phyloP scores from a whole-genome alignment of 805 yeast genomes.

The Lachancea dasiensis region DNA sequence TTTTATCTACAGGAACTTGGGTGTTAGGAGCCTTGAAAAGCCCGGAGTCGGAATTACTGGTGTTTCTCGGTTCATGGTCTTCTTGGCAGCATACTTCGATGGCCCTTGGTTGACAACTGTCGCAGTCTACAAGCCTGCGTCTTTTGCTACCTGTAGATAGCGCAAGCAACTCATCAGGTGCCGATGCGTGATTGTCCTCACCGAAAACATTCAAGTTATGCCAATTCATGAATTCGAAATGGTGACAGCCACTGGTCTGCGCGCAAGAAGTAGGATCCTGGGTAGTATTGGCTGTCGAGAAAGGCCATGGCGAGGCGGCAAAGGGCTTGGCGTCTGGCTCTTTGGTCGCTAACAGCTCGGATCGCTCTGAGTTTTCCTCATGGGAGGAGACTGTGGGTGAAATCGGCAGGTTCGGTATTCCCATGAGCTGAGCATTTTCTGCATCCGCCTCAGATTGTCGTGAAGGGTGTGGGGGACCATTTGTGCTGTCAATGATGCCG shows the following conservation, averaged over 20 bases:
- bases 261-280: constrained; percentile 10
- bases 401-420: constrained; percentile 3
- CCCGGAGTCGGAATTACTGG: too few species aligned
- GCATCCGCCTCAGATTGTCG: not conserved
- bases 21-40: too few species aligned
- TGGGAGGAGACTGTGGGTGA: constrained; percentile 2
- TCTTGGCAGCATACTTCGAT: constrained; percentile 39
- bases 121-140: constrained; percentile 4
- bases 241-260: constrained; percentile 34
- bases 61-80: constrained; percentile 21
- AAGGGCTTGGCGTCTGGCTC: too few species aligned
- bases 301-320: too few species aligned
- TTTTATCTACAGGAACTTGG: not conserved
- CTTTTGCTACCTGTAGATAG: constrained; percentile 3
- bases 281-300: not conserved
- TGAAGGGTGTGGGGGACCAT: not conserved
- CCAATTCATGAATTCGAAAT: constrained; percentile 38
- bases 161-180: constrained; percentile 1
- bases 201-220: constrained; percentile 22
- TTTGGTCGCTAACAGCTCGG: too few species aligned
- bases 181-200: constrained; percentile 2
- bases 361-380: too few species aligned
- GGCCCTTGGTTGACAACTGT: constrained; percentile 33
- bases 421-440: not conserved
- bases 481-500: not conserved